Conservation (phyloP, 352 stramenopile genomes). For the Globisporangium emineosum region DNA sequence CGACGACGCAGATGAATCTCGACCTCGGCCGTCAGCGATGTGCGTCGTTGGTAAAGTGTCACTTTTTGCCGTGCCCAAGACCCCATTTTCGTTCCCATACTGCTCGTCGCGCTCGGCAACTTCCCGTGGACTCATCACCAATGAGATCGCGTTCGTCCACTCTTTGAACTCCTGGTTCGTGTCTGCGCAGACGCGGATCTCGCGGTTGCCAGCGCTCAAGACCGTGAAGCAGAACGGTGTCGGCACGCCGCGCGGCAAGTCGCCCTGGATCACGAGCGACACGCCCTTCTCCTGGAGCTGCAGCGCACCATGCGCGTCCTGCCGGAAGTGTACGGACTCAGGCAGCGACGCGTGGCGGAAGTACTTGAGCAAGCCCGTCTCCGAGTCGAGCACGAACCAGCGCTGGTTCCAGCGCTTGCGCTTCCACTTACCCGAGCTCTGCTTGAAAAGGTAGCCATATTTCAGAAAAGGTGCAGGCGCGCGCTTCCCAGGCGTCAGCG, state of each 20-base stretch:
- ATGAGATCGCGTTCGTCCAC: constrained; percentile 72
- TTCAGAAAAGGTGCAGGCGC: constrained; percentile 23
- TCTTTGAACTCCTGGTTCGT: constrained; percentile 67
- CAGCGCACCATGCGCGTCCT: constrained; percentile 58
- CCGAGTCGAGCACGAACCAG: constrained; percentile 73
- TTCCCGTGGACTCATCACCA: constrained; percentile 49
- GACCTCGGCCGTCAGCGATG: neutral
- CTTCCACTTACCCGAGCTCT: constrained; percentile 79
- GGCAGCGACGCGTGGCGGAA: constrained; percentile 65
- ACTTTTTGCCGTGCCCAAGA: neutral
- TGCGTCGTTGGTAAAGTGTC: neutral
- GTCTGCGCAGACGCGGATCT: constrained; percentile 64
- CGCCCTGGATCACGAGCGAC: constrained; percentile 67
- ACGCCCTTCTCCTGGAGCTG: constrained; percentile 44
- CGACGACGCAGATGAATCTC: constrained; percentile 12
- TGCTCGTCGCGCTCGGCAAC: neutral
- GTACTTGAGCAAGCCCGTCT: constrained; percentile 65
- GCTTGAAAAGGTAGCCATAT: constrained; percentile 71
- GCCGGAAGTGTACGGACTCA: constrained; percentile 44
- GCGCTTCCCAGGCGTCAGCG: constrained; percentile 4
- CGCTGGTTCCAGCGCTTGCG: constrained; percentile 77
- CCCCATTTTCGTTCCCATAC: neutral
- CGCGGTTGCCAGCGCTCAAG: constrained; percentile 27
- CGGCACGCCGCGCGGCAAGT: constrained; percentile 60
- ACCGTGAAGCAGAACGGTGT: constrained; percentile 82